These are phyloP conservation scores for Pythium rishiriense DNA, from an alignment of 352 stramenopile species.

Conservation along the genomic window DNA sequence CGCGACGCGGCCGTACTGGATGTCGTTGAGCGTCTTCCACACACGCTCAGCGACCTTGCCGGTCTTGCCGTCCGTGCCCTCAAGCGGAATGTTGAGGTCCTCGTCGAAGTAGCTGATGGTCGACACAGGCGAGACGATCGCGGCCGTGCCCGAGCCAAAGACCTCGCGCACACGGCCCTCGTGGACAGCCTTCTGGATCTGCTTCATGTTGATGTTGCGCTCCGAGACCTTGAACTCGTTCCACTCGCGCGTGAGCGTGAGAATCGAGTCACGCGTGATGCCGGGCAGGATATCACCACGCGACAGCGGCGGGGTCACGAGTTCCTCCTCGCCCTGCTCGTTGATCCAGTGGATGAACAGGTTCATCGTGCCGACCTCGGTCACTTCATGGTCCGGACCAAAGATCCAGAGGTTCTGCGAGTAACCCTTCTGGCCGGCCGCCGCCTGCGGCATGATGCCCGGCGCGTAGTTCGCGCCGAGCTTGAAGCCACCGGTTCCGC, in stretches of 20 bases:
- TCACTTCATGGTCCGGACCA: constrained; percentile 90
- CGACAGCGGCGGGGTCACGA: constrained; percentile 95
- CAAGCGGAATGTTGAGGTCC: constrained; percentile 90
- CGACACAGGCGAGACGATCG: constrained; percentile 93
- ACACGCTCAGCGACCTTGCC: constrained; percentile 87
- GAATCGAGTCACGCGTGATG: constrained; percentile 95
- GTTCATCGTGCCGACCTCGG: constrained; percentile 97
- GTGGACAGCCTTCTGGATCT: constrained; percentile 91
- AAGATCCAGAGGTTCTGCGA: constrained; percentile 96
- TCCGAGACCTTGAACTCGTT: constrained; percentile 95
- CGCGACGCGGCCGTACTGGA: constrained; percentile 54
- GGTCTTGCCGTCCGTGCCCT: constrained; percentile 78
- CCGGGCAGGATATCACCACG: constrained; percentile 96
- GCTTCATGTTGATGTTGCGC: constrained; percentile 92
- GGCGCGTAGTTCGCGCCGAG: constrained; percentile 91
- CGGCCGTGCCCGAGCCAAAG: constrained; percentile 96
- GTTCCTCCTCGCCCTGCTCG: constrained; percentile 90
- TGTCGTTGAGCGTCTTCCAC: constrained; percentile 90
- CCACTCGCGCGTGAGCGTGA: constrained; percentile 91
- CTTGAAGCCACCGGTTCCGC: constrained; percentile 94
- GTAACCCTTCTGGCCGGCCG: constrained; percentile 86
- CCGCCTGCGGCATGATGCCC: constrained; percentile 91
- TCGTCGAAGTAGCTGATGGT: constrained; percentile 93
- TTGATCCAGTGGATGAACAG: constrained; percentile 97
- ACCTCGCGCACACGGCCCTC: constrained; percentile 92